Conservation (phyloP, 2,329 filamentous ascomycete genomes). For the Trichoderma simmonsii region DNA sequence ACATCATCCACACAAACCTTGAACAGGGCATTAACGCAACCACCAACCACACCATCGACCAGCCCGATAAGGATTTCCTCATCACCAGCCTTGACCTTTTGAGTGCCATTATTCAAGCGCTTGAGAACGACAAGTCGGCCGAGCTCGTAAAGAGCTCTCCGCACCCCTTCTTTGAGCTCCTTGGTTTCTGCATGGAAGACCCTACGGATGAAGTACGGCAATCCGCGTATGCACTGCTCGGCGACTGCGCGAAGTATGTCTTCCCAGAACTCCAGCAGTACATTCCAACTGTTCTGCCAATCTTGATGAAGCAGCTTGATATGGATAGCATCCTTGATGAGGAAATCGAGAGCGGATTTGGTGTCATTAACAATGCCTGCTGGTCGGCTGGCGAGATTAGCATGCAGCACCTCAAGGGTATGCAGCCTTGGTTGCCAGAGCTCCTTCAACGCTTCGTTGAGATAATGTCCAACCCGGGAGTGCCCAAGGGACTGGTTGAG, state of each 20-base stretch:
- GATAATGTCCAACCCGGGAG: slow-evolving; percentile 80
- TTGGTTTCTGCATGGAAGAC: slow-evolving; percentile 91
- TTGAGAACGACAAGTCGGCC: slow-evolving; percentile 70
- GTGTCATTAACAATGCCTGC: slow-evolving; percentile 96
- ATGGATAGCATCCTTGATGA: slow-evolving; percentile 73
- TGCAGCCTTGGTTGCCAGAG: slow-evolving; percentile 73
- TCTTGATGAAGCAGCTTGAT: slow-evolving; percentile 85
- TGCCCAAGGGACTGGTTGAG: slow-evolving; percentile 83
- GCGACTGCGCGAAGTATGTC: slow-evolving; percentile 91
- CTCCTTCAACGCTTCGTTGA: slow-evolving; percentile 74
- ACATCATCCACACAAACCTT: slow-evolving; percentile 87
- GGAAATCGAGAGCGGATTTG: slow-evolving; percentile 79
- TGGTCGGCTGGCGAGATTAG: slow-evolving; percentile 95
- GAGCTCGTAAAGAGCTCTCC: slow-evolving; percentile 73
- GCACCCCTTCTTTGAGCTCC: slow-evolving; percentile 83
- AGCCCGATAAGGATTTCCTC: slow-evolving; percentile 93
- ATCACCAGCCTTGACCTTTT: slow-evolving; percentile 92
- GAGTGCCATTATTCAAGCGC: slow-evolving; percentile 87
- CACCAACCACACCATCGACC: slow-evolving; percentile 66
- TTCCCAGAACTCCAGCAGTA: slow-evolving; percentile 76
- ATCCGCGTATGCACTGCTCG: slow-evolving; percentile 90
- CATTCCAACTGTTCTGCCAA: slow-evolving; percentile 70
- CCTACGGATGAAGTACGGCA: slow-evolving; percentile 88
- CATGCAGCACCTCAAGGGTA: slow-evolving; percentile 69
- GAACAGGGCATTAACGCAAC: slow-evolving; percentile 72